Evolutionary conservation across 805 yeast species (phyloP), one percentile per base, ranked within the genome.

Genomic region (Cyberlindnera euphorbiiphila): DNA sequence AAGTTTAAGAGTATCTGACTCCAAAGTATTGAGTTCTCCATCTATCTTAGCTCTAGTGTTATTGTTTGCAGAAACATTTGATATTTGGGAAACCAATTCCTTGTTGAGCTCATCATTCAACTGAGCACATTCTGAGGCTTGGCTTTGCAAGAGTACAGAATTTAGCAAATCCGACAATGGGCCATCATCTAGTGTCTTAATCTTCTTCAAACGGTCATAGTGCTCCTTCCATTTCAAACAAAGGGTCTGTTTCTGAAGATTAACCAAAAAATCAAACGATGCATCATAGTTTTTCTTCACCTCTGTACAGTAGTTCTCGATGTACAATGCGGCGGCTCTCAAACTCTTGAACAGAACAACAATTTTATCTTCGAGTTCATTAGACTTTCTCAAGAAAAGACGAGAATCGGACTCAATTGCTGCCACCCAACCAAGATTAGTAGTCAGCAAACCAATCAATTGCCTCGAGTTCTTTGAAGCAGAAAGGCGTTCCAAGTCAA

Each of bases 361-460:
- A 17, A 72, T 60, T 32, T 69, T 69, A 2, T 46, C 45, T 6
- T 62, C 47, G 5, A 61, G 51, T 6, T 54, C 60, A 4, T 50
- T 50, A 14, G 59, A 47, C 15, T 49, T 45, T 27, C 59, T 62
- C 39, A 62, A 53, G 37, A 66, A 50, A 30, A 62, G 47, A 20
- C 57, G 18, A 33, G 69, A 49, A 42, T 71, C 74, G 2, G 68
- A 65, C 25, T 64, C 59, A 15, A 74, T 44, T 1, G 74, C 71
- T 17, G 68, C 61, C 13, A 74, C 56, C 81, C 81, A 76, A 0
- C 71, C 72, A n/a, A 68, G 58, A 45, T 72, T 71, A 1, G 68
- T 51, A 7, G 71, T 68, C n/a, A 74, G 44, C 9, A 64, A 49
- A 20, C 66, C 59, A 1, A 45, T 39, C 19, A 53, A 19, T 13